Conservation (phyloP, 129 eudicot species). For the Flaveria bidentis region DNA sequence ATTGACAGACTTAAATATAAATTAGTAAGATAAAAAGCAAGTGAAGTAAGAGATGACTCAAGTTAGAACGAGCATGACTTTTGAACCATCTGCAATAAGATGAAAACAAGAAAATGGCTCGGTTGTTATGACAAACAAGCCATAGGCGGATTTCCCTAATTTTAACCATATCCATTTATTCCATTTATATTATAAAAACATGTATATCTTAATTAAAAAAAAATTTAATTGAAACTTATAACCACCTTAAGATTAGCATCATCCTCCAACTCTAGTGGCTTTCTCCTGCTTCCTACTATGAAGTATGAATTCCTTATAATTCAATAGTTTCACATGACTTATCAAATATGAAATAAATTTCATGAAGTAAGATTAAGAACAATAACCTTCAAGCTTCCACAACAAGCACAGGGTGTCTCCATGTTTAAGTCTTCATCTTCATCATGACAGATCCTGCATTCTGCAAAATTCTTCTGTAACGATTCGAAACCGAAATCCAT, state of each 20-base stretch:
- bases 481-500: conserved; percentile 48
- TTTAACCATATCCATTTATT: too few species aligned
- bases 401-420: conserved; percentile 85
- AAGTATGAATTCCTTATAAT: neutral
- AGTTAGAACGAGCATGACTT: neutral
- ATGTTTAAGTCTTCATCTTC: conserved; percentile 72
- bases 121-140: neutral
- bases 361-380: neutral
- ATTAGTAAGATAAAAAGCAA: neutral
- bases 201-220: too few species aligned
- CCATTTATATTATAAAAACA: too few species aligned
- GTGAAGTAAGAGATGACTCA: neutral
- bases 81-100: neutral
- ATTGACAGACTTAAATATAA: neutral
- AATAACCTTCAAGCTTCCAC: conserved; percentile 83
- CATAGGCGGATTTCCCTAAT: too few species aligned
- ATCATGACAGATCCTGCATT: conserved; percentile 88
- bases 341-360: neutral
- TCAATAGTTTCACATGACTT: neutral
- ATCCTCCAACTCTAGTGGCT: too few species aligned
- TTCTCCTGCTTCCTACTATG: neutral
- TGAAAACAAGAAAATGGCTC: too few species aligned
- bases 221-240: too few species aligned
- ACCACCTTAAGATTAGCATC: too few species aligned
- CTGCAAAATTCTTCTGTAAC: conserved; percentile 42